Evolutionary conservation across 1,284 basidiomycete genomes (phyloP), one percentile per base, ranked within the genome.

Genomic region (Puccinia polysora): DNA sequence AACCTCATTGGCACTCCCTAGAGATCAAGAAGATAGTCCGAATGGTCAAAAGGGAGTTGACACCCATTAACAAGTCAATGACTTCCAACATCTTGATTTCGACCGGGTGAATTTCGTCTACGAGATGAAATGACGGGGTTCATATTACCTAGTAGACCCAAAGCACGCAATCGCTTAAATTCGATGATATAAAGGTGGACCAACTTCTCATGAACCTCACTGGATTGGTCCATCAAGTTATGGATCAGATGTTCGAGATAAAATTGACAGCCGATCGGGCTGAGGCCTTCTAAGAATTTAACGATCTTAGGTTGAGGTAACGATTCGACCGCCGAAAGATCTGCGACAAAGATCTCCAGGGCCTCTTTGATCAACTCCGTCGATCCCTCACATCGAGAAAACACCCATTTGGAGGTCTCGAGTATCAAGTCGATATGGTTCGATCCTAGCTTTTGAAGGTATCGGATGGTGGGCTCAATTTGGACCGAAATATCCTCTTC

Each of bases 171-270:
- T 72, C 56, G 76, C 65, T 84, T 76, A 1, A 87, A 85, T 81
- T 87, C 85, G 38, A 82, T 83, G 34, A 97, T 82, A 78, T 97
- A 96, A 36, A 96, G 80, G 78, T 90, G 89, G 0, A 88, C 89
- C 25, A 97, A 82, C 74, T 91, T 87, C 79, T 97, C 91, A 78
- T 97, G 94, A 80, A 90, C 90, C 14, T 82, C 81, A 0, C 85
- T 78, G 2, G 84, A 84, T 36, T 84, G 83, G 75, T 96, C 93
- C 0, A 85, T 84, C 10, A 89, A 83, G 68, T 88, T 86, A 2
- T 84, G 81, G 59, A 97, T 89, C 58, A 97, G 82, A 77, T 88
- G 89, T 79, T 96, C 92, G n/a, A 98, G 83, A 80, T 91, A 97
- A 7, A 85, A 84, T 0, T 86, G 83, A 76, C 88, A 90, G 23